Evolutionary conservation across 192 early-diverging fungal genomes (phyloP), one percentile per base, ranked within the genome.

Genomic region (Umbelopsis vinacea): DNA sequence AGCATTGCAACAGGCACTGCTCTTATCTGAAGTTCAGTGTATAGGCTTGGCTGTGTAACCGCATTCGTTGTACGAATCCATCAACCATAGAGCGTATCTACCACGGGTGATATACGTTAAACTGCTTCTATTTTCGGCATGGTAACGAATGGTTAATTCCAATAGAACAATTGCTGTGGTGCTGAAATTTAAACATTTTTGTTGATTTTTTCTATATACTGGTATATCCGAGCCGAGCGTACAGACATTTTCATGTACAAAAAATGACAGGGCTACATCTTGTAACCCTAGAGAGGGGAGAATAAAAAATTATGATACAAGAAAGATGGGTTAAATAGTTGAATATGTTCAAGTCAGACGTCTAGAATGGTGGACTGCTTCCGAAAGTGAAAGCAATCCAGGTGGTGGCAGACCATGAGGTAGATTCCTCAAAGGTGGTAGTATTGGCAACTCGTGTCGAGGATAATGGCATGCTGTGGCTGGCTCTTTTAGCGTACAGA

Each of bases 311-410:
- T 50, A 50, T 50, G 48, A 50, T 50, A 50, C 48, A 50, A 21
- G 48, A 50, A 50, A 21, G 48, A 50, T 19, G 6, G 48, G 1
- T 50, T 48, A 4, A 14, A n/a, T 2, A 10, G 55, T 5, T 12
- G 1, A 63, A 63, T 35, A 63, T 63, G 48, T 15, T 50, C 57
- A 63, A 19, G 26, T 15, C 57, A 63, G 38, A 63, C 35, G 57
- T 63, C 57, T 63, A 37, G 17, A 63, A 37, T 37, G 26, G 4
- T 29, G 26, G 15, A 6, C 33, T 29, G 57, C 2, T 3, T 63
- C 33, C 3, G 33, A 26, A 17, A 26, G 17, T 37, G 57, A 26
- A 63, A 12, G 33, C 57, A 63, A 37, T 19, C 24, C 33, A 11
- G 33, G 57, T 43, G 40, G 40, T 37, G 57, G 57, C 33, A 35